Evolutionary conservation across 2,329 filamentous ascomycete genomes (phyloP).

Genomic region (Dothideomycetidae sp.): DNA sequence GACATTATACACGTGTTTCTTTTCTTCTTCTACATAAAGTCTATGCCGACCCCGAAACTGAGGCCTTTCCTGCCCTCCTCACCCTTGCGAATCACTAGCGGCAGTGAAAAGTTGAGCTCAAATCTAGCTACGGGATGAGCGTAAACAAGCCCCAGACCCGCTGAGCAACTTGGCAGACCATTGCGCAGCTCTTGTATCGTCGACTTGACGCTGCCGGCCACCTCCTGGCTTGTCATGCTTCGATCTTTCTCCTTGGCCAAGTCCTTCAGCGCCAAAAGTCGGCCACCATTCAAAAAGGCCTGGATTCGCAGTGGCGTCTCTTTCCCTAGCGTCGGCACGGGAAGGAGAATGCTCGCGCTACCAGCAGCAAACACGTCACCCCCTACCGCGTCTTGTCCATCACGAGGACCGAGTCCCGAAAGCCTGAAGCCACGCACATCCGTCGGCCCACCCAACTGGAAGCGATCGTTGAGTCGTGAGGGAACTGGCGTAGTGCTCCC

Average conservation of each 20-base stretch:
- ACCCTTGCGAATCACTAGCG: slow-evolving; percentile 63
- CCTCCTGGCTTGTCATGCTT: slow-evolving; percentile 36
- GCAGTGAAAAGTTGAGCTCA: slow-evolving; percentile 88
- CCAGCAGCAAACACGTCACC: slow-evolving; percentile 87
- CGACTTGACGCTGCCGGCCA: slow-evolving; percentile 40
- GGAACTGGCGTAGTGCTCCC: slow-evolving; percentile 41
- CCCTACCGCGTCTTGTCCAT: slow-evolving; percentile 72
- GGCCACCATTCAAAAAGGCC: slow-evolving; percentile 79
- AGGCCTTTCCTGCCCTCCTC: slow-evolving; percentile 85
- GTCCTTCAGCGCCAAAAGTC: slow-evolving; percentile 61
- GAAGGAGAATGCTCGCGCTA: slow-evolving; percentile 71
- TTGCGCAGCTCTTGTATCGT: slow-evolving; percentile 58
- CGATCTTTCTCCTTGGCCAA: slow-evolving; percentile 23
- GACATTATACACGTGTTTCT: slow-evolving; percentile 1
- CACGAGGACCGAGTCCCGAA: slow-evolving; percentile 75
- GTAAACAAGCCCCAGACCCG: slow-evolving; percentile 83
- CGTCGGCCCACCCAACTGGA: slow-evolving; percentile 85
- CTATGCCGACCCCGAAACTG: slow-evolving; percentile 91
- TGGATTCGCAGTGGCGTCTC: slow-evolving; percentile 80
- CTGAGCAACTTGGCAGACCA: slow-evolving; percentile 70
- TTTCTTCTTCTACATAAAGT: slow-evolving; percentile 55
- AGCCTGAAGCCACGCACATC: slow-evolving; percentile 90
- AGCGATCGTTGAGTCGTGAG: slow-evolving; percentile 84
- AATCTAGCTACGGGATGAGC: slow-evolving; percentile 87
- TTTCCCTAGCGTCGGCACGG: slow-evolving; percentile 65